These are phyloP conservation scores for Amylocarpus encephaloides DNA, from an alignment of 2,329 filamentous ascomycete species.

Conservation along the genomic window DNA sequence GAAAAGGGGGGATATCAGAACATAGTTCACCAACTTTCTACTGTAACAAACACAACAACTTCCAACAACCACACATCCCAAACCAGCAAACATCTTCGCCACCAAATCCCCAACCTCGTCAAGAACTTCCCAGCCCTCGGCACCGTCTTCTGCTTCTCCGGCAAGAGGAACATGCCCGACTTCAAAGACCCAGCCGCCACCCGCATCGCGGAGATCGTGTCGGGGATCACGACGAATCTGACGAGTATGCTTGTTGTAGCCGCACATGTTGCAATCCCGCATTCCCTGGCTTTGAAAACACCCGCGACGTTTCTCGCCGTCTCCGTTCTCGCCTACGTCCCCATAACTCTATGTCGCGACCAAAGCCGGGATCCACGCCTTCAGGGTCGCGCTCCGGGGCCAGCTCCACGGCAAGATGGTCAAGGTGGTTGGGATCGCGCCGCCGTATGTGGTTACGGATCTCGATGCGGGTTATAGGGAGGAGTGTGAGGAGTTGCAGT, in stretches of 20 bases:
- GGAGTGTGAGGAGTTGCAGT: slow-evolving; percentile 14
- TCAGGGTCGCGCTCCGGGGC: slow-evolving; percentile 27
- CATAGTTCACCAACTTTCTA: too few relatives aligned
- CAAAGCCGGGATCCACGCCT: slow-evolving; percentile 31
- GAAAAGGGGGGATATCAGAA: too few relatives aligned
- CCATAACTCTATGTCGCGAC: slow-evolving; percentile 30
- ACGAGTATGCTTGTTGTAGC: slow-evolving; percentile 29
- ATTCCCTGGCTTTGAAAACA: slow-evolving; percentile 19
- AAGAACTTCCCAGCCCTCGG: slow-evolving; percentile 28
- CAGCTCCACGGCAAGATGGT: slow-evolving; percentile 29
- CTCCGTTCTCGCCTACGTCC: slow-evolving; percentile 29
- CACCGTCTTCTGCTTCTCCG: slow-evolving; percentile 31
- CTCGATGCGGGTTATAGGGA: slow-evolving; percentile 29
- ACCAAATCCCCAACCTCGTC: slow-evolving; percentile 9
- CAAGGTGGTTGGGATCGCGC: slow-evolving; percentile 33
- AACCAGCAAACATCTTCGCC: background rate
- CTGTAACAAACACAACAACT: background rate
- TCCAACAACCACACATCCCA: slow-evolving; percentile 4
- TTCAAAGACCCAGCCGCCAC: slow-evolving; percentile 24
- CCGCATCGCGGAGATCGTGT: slow-evolving; percentile 7
- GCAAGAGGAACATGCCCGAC: slow-evolving; percentile 25
- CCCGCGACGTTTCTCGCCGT: slow-evolving; percentile 28
- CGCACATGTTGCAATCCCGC: slow-evolving; percentile 26
- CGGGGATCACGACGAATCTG: slow-evolving; percentile 23
- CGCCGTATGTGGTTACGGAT: slow-evolving; percentile 34